Evolutionary conservation across 2,329 filamentous ascomycete species (phyloP).

Genomic region (Cryphonectria naterciae): DNA sequence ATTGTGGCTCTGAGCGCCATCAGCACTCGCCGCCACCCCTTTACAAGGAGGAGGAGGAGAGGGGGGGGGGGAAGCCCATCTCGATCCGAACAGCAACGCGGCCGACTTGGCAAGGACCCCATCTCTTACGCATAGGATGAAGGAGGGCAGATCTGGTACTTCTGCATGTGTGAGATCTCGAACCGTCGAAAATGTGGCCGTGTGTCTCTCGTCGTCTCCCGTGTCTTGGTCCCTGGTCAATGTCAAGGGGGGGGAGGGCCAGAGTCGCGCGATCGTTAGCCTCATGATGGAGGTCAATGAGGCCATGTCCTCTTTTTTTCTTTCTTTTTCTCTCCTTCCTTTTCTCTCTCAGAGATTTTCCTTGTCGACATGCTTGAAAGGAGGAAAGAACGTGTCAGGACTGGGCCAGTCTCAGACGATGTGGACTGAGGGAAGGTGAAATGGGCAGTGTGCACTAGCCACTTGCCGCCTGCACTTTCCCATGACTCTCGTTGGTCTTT

Average conservation of each 20-base stretch:
- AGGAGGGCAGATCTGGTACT: neutral
- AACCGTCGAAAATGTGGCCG: neutral
- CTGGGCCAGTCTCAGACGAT: neutral
- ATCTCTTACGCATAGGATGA: neutral
- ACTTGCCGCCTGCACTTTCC: neutral
- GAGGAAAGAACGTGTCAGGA: neutral
- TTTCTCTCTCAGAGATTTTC: neutral
- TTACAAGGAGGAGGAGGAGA: neutral
- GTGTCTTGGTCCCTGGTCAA: neutral
- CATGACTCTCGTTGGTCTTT: neutral
- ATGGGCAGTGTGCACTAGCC: neutral
- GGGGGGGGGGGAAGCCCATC: neutral
- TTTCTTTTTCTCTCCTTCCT: no score
- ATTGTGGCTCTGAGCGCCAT: neutral
- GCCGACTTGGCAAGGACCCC: neutral
- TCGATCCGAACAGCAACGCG: neutral
- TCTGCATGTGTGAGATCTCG: neutral
- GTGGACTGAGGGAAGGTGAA: neutral
- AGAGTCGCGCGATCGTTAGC: neutral
- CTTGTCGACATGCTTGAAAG: neutral
- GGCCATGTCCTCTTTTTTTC: neutral
- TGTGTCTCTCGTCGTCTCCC: slow-evolving; percentile 6
- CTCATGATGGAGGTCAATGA: neutral
- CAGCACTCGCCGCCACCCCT: neutral
- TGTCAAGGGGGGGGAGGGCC: neutral